A percentile compares a stretch with the other conserved stretches of the same genome.
These are phyloP conservation scores for Acanthamoeba sp. DNA, from an alignment of 208 protist species.

Conservation along the genomic window DNA sequence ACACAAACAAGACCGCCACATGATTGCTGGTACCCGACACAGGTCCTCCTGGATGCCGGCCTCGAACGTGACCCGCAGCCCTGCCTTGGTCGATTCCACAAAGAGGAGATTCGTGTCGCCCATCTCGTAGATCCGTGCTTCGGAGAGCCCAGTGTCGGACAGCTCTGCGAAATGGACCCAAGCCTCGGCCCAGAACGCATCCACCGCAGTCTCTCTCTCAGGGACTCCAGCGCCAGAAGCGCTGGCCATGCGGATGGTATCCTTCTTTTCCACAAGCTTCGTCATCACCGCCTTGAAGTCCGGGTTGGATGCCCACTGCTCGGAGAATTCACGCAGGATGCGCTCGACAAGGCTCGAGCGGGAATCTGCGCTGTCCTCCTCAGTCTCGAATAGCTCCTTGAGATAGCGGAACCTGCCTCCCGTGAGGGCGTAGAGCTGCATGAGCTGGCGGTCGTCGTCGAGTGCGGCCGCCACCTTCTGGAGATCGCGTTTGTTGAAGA, in stretches of 20 bases:
- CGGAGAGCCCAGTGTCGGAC: not conserved
- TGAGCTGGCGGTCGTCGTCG: not conserved
- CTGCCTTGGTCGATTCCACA: conserved; percentile 63
- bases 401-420: conserved; percentile 47
- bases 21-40: not conserved
- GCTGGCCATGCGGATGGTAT: not conserved
- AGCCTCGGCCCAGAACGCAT: conserved; percentile 26
- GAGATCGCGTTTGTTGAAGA: conserved; percentile 27
- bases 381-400: conserved; percentile 5
- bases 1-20: not conserved
- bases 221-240: not conserved
- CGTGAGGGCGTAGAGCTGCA: conserved; percentile 52
- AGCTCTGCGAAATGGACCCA: conserved; percentile 21
- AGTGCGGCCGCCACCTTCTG: not conserved
- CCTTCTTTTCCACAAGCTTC: conserved; percentile 49
- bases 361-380: not conserved
- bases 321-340: not conserved
- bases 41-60: conserved; percentile 49
- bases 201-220: not conserved
- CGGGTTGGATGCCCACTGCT: conserved; percentile 12
- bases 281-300: conserved; percentile 41
- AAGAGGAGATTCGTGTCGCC: conserved; percentile 60
- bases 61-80: conserved; percentile 46
- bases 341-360: not conserved
- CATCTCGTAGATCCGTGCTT: not conserved